Conservation (phyloP, 495 filamentous ascomycete genomes). For the Penicillium parvum region DNA sequence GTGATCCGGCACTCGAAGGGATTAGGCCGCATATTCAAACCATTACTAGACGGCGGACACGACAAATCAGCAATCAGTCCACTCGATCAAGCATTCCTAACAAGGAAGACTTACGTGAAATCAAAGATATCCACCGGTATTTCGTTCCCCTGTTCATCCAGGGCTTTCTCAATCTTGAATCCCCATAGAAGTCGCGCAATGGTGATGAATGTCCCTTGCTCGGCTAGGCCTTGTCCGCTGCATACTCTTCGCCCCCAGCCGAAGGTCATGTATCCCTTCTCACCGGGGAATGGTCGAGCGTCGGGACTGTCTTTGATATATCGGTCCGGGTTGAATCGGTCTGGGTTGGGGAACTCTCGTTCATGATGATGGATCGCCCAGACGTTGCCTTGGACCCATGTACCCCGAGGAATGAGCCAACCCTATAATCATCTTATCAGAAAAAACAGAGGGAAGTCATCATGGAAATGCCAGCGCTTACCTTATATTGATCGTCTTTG, state of each 20-base stretch:
- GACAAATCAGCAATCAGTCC: constrained; percentile 5
- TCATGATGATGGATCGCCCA: constrained; percentile 41
- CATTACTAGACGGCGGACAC: constrained; percentile 22
- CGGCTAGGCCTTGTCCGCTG: constrained; percentile 39
- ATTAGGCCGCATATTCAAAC: constrained; percentile 35
- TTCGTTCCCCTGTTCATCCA: constrained; percentile 43
- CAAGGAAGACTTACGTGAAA: constrained; percentile 31
- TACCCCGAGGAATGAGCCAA: constrained; percentile 18
- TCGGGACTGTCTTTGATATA: constrained; percentile 31
- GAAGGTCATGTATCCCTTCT: constrained; percentile 61
- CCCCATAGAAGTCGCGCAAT: constrained; percentile 18
- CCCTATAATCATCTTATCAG: constrained; percentile 15
- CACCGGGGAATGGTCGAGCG: constrained; percentile 51
- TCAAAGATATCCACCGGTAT: constrained; percentile 45
- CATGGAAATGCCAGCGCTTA: no score
- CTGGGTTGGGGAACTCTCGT: constrained; percentile 40
- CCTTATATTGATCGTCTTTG: constrained; percentile 49
- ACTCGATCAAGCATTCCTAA: not conserved
- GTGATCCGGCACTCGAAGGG: constrained; percentile 35
- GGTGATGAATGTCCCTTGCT: constrained; percentile 35
- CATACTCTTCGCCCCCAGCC: constrained; percentile 40
- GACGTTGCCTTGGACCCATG: constrained; percentile 25
- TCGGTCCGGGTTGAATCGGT: constrained; percentile 28
- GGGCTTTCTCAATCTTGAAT: constrained; percentile 34
- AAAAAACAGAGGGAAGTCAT: not conserved